Evolutionary conservation across 225 moss, liverwort and hornwort species (phyloP).

Genomic region (Ulota crispa): DNA sequence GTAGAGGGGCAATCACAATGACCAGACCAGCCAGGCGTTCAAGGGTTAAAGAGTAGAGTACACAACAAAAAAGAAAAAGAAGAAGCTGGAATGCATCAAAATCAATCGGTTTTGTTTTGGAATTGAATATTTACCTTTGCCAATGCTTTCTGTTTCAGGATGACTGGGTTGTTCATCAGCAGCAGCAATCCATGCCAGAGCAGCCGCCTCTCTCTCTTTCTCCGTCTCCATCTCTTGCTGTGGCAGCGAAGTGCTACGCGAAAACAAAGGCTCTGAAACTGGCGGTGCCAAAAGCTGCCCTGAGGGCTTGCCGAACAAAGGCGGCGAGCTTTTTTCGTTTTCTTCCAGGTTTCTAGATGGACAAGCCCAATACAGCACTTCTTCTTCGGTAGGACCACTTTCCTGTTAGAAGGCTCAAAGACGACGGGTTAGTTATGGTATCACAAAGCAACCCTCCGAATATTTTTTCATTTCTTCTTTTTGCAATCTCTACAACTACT

Average conservation of each 20-base stretch:
- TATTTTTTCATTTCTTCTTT: background rate
- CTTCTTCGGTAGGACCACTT: constrained; percentile 26
- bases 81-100: background rate
- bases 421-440: background rate
- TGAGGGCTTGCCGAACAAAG: constrained; percentile 49
- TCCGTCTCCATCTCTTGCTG: constrained; percentile 36
- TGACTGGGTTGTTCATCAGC: constrained; percentile 60
- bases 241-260: constrained; percentile 42
- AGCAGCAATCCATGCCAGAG: constrained; percentile 49
- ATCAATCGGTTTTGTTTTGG: too few species aligned
- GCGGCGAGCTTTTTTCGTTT: constrained; percentile 22
- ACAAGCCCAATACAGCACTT: constrained; percentile 25
- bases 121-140: constrained; percentile 29
- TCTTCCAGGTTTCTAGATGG: constrained; percentile 29
- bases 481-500: too few species aligned
- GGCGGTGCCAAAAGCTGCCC: constrained; percentile 25
- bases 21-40: too few species aligned
- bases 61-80: too few species aligned
- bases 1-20: too few species aligned
- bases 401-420: constrained; percentile 43
- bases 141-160: constrained; percentile 45
- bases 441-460: background rate
- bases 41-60: too few species aligned
- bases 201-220: constrained; percentile 53
- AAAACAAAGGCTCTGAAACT: constrained; percentile 64